Conservation (phyloP, 202 grass and related monocot species). For the Brachypodium distachyon region DNA sequence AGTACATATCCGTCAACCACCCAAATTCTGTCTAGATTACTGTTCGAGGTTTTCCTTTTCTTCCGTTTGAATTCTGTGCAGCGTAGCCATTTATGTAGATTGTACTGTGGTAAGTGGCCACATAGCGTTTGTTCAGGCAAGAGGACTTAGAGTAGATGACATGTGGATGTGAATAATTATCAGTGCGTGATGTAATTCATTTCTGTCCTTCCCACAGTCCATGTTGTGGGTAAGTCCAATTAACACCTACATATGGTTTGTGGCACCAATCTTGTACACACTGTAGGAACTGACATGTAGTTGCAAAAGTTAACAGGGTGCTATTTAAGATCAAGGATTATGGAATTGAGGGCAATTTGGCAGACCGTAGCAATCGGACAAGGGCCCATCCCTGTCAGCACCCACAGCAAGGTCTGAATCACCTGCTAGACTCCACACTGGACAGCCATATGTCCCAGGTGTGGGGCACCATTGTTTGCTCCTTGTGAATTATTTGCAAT, state of each 20-base stretch:
- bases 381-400: constrained; percentile 25
- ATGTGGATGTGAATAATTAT: neutral
- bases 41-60: no score
- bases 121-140: neutral
- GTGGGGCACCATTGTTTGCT: constrained; percentile 1
- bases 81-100: neutral
- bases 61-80: no score
- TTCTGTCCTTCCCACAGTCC: neutral
- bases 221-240: neutral
- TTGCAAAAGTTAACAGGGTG: neutral
- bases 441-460: constrained; percentile 2
- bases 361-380: constrained; percentile 20
- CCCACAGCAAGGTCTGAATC: constrained; percentile 13
- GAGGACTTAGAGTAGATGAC: neutral
- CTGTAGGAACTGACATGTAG: neutral
- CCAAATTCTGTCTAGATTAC: no score
- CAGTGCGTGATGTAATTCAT: neutral
- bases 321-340: constrained; percentile 9
- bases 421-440: neutral
- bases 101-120: neutral
- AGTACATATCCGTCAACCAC: neutral
- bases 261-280: neutral
- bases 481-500: constrained; percentile 1
- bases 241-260: neutral
- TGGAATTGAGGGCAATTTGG: constrained; percentile 2